Evolutionary conservation across 192 early-diverging fungal species (phyloP).

Genomic region (Diversispora eburnea): DNA sequence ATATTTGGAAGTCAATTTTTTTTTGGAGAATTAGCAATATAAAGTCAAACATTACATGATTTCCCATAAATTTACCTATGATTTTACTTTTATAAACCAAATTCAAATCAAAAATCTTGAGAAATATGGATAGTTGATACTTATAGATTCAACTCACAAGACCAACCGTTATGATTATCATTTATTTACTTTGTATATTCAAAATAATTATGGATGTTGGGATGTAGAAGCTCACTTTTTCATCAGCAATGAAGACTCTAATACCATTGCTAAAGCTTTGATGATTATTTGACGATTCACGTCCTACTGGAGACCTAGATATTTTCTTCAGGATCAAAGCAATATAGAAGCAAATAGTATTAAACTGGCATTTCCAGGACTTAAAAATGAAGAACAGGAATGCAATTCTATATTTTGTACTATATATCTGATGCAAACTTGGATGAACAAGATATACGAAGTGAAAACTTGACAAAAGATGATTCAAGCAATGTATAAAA

Average conservation of each 20-base stretch:
- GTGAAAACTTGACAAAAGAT: background rate
- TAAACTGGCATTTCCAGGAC: constrained; percentile 8
- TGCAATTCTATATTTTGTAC: constrained; percentile 20
- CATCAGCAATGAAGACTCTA: background rate
- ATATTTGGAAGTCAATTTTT: background rate
- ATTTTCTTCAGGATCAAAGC: constrained; percentile 15
- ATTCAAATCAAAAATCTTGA: no score
- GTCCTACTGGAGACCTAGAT: constrained; percentile 1
- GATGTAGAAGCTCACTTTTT: no score
- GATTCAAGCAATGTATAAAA: background rate
- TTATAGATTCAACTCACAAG: constrained; percentile 21
- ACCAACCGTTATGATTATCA: constrained; percentile 19
- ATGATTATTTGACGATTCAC: constrained; percentile 13
- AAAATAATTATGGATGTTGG: constrained; percentile 19
- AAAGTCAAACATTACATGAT: no score
- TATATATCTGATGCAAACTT: constrained; percentile 23
- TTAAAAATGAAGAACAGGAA: background rate
- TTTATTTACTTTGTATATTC: constrained; percentile 26
- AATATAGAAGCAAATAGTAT: constrained; percentile 8
- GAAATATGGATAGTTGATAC: constrained; percentile 19
- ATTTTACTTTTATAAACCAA: no score
- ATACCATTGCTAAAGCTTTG: constrained; percentile 12
- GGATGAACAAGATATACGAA: constrained; percentile 1
- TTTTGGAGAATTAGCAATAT: background rate
- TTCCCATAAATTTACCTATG: no score